Percentiles rank a stretch among this genome's conserved stretches.
Conservation (phyloP, 2,329 filamentous ascomycete species). For the Metarhizium robertsii region DNA sequence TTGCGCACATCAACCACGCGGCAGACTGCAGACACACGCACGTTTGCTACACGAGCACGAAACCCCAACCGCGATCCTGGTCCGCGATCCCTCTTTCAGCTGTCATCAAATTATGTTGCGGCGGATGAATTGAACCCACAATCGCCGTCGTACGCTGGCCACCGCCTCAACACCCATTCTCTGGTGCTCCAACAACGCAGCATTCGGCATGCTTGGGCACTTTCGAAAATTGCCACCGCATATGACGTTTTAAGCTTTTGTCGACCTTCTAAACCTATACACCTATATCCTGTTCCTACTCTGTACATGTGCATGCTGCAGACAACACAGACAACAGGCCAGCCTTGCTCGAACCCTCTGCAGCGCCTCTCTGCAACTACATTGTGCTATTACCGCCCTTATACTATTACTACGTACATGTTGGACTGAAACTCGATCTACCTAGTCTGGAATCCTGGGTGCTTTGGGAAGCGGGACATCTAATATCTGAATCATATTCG, state of each 20-base stretch:
- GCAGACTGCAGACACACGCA: neutral
- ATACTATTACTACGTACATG: neutral
- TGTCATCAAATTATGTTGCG: neutral
- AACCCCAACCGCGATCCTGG: neutral
- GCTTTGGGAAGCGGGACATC: neutral
- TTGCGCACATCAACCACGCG: neutral
- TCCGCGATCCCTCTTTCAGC: neutral
- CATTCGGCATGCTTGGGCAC: neutral
- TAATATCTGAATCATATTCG: neutral
- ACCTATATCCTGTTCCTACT: neutral
- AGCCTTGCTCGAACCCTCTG: neutral
- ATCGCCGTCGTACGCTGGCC: neutral
- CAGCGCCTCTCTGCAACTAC: neutral
- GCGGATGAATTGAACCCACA: neutral
- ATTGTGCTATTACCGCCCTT: neutral
- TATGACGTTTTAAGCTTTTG: neutral
- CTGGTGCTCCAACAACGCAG: neutral
- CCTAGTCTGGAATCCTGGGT: neutral
- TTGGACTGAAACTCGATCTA: neutral
- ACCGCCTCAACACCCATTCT: neutral
- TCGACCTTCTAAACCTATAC: neutral
- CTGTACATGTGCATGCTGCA: neutral
- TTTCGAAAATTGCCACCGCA: neutral
- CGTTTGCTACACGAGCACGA: neutral
- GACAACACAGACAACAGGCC: neutral